Base-by-base conservation (phyloP, 148 eudicot species). In the Chenopodium berlandieri region DNA sequence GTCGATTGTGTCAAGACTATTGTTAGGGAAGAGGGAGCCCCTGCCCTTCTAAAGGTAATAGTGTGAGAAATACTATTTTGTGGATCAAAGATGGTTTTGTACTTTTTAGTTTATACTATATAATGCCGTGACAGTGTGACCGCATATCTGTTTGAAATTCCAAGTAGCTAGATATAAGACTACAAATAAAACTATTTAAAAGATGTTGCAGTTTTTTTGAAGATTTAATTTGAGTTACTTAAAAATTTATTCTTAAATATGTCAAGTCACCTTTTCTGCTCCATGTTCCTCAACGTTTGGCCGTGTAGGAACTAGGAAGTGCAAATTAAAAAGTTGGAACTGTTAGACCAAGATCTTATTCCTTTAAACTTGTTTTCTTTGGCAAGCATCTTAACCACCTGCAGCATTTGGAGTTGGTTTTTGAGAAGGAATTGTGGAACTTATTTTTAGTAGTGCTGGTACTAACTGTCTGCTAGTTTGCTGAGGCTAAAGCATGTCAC, bases 21-120 rank as follows among this genome's bases (percentile, higher is more conserved):
- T 44, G 84, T 92, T 40, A 83, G 86, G 78, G 98, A 95, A 81
- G 98, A 95, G 88, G 98, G 98, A 16, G 88, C 97, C 48, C 83
- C 87, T 58, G 94, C 98, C 83, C 91, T 95, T 69, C 83, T 95
- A 34, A 95, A 95, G 94, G 98, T 95, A 83, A 31, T 40, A 16
- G 19, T 79, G 13, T 32, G 47, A 8, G 3, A 13, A 66, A 25
- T 30, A 17, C 16, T 19, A 30, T 78, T 77, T 66, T 31, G 10
- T 50, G 65, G 27, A 30, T 37, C 12, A 19, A 30, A 50, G 46
- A 67, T 27, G 30, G 11, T 47, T 27, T 37, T 37, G 6, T 37
- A 37, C 44, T 37, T 37, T 37, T 37, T 37, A 37, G 22, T 23
- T 8, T 32, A 48, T 37, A 14, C 22, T 4, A 1, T 47, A 32